A percentile compares a stretch with the other conserved stretches of the same genome.
Conservation (phyloP, 352 stramenopile genomes). For the Phytophthora macrochlamydospora region DNA sequence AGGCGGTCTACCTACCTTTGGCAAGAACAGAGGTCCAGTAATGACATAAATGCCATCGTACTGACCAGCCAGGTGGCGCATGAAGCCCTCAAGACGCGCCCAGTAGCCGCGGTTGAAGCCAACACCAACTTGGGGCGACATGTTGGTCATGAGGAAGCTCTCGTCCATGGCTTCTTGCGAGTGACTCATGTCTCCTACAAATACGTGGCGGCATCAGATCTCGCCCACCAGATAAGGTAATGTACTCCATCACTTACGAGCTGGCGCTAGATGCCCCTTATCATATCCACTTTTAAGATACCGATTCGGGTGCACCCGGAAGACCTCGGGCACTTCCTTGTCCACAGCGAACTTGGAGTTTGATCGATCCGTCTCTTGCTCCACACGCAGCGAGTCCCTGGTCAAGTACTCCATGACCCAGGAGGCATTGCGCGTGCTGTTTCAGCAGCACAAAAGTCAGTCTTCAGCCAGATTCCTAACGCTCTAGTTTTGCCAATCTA, state of each 20-base stretch:
- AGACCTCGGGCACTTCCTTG: constrained; percentile 61
- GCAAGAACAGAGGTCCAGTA: constrained; percentile 94
- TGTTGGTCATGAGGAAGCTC: constrained; percentile 96
- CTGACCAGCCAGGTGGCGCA: constrained; percentile 78
- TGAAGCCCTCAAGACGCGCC: constrained; percentile 86
- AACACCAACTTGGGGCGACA: constrained; percentile 90
- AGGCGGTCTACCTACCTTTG: constrained; percentile 45
- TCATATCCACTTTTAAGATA: constrained; percentile 94
- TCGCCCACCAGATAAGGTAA: too few relatives aligned
- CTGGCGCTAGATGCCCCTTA: constrained; percentile 94
- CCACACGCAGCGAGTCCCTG: constrained; percentile 63
- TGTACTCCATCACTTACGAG: constrained; percentile 40
- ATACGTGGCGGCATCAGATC: not conserved
- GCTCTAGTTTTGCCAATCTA: constrained; percentile 15
- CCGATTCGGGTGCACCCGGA: constrained; percentile 87
- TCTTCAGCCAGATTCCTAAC: too few relatives aligned
- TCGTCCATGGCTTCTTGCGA: constrained; percentile 89
- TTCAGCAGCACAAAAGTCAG: too few relatives aligned
- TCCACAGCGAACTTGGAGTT: constrained; percentile 91
- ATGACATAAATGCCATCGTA: constrained; percentile 90
- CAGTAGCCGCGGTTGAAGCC: constrained; percentile 92
- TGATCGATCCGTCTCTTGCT: constrained; percentile 75
- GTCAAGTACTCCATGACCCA: constrained; percentile 90
- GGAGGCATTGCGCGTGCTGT: constrained; percentile 79
- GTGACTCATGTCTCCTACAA: constrained; percentile 83